phyloP scores from a whole-genome alignment of 176 grass and related monocot species.

The sorghum (Sorghum bicolor) region Sorghum_bicolor_NCBIv3 NC_012871.2:2242501-2243000 shows the following conservation, averaged over 20 bases:
- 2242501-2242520: constrained; percentile 20
- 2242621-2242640: neutral
- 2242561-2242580: neutral
- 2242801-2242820: neutral
- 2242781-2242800: neutral
- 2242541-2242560: constrained; percentile 6
- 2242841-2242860: constrained; percentile 8
- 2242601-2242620: neutral
- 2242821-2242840: neutral
- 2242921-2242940: neutral
- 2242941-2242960: no score
- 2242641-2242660: neutral
- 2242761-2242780: no score
- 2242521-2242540: constrained; percentile 13
- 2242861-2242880: neutral
- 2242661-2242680: neutral
- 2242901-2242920: neutral
- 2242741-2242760: no score
- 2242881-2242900: constrained; percentile 4
- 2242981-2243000: neutral
- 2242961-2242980: neutral
- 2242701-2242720: constrained; percentile 32
- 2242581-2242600: neutral
- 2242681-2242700: constrained; percentile 20
- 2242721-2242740: neutral